Percentiles rank a stretch among this genome's conserved stretches.
Conservation (phyloP, 768 basidiomycete species). For the Boletus insuetus region DNA sequence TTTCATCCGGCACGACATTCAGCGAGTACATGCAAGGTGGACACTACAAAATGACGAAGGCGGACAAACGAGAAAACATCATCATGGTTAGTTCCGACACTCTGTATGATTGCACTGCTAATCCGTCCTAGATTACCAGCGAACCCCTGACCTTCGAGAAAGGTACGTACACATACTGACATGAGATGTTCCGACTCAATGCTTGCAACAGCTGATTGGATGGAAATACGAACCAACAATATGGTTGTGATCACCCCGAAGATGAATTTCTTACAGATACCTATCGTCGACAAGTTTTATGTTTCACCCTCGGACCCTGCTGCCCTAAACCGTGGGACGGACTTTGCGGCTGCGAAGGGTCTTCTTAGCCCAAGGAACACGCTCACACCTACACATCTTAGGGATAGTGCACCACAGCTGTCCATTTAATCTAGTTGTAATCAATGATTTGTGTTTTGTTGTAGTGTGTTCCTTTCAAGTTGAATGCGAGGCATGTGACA, state of each 20-base stretch:
- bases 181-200: background rate
- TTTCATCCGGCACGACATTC: slow-evolving; percentile 93
- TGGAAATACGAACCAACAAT: slow-evolving; percentile 96
- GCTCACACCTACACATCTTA: slow-evolving; percentile 20
- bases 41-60: slow-evolving; percentile 93
- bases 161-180: slow-evolving; percentile 42
- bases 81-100: slow-evolving; percentile 60
- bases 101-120: slow-evolving; percentile 9
- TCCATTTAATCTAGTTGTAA: slow-evolving; percentile 14
- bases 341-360: slow-evolving; percentile 89
- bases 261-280: slow-evolving; percentile 92
- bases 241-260: slow-evolving; percentile 95
- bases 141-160: slow-evolving; percentile 97
- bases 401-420: slow-evolving; percentile 20
- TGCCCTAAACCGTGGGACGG: slow-evolving; percentile 62
- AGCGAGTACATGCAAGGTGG: slow-evolving; percentile 86
- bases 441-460: background rate
- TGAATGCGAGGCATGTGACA: too few relatives aligned
- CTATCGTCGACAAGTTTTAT: slow-evolving; percentile 91
- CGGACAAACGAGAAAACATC: slow-evolving; percentile 93
- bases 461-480: too few relatives aligned
- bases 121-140: slow-evolving; percentile 62
- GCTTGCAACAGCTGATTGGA: slow-evolving; percentile 76
- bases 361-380: slow-evolving; percentile 60
- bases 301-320: slow-evolving; percentile 84